phyloP scores from a whole-genome alignment of 2,329 filamentous ascomycete species.

The Neocatenulostroma microsporum region DNA sequence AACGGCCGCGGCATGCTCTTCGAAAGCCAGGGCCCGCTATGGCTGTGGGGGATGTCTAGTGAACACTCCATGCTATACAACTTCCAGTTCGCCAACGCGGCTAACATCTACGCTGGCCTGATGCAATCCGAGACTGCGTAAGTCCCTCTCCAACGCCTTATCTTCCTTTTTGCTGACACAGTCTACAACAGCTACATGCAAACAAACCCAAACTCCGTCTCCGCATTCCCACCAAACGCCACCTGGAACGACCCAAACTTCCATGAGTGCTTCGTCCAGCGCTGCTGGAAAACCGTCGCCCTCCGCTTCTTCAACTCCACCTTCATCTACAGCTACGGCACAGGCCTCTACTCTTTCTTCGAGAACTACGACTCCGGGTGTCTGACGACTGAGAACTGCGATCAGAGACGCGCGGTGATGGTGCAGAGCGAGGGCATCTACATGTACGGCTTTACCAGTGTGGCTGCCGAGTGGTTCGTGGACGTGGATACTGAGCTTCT shows the following conservation, averaged over 20 bases:
- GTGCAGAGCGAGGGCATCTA: conserved; percentile 37
- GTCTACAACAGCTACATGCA: conserved; percentile 53
- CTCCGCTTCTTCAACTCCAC: conserved; percentile 59
- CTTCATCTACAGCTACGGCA: conserved; percentile 40
- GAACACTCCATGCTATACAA: conserved; percentile 61
- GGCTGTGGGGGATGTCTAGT: conserved; percentile 59
- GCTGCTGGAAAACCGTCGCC: conserved; percentile 69
- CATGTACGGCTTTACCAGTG: conserved; percentile 38
- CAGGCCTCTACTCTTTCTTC: conserved; percentile 54
- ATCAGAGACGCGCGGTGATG: no score
- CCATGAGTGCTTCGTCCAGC: conserved; percentile 42
- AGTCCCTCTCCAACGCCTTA: conserved; percentile 12
- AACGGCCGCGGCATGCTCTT: conserved; percentile 75
- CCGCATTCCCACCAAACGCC: conserved; percentile 51
- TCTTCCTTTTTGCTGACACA: neutral
- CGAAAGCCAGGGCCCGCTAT: conserved; percentile 45
- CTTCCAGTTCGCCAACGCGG: conserved; percentile 72
- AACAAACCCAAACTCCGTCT: conserved; percentile 65
- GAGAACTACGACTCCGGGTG: conserved; percentile 48
- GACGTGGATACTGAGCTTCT: no score
- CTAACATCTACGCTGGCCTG: conserved; percentile 71
- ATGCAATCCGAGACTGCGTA: conserved; percentile 89
- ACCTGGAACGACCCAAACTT: conserved; percentile 63
- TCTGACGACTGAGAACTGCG: conserved; percentile 40
- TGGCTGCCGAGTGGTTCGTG: conserved; percentile 42